Conservation (phyloP, 73 alveolate species). For the Uronychia binucleata region DNA sequence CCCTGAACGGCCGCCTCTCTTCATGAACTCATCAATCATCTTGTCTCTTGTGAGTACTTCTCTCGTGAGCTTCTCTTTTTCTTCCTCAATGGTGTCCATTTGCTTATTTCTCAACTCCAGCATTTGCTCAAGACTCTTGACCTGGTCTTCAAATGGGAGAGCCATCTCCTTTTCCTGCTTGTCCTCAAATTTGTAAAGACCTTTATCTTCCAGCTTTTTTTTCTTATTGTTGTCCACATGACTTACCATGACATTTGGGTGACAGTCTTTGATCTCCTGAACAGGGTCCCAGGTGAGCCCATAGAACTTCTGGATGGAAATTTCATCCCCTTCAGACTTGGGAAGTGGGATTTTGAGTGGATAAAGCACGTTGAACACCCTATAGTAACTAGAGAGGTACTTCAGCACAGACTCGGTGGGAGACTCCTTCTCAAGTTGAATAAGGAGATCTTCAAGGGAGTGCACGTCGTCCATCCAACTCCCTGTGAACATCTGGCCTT, state of each 20-base stretch:
- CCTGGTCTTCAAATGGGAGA: background rate
- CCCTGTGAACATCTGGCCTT: background rate
- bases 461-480: background rate
- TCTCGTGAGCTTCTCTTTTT: background rate
- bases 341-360: background rate
- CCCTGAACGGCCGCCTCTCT: background rate
- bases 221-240: background rate
- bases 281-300: background rate
- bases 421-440: background rate
- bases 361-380: background rate
- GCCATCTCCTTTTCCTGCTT: background rate
- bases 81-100: background rate
- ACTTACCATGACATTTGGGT: background rate
- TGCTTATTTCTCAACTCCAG: background rate
- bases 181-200: background rate
- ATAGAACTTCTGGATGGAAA: background rate
- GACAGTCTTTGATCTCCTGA: background rate
- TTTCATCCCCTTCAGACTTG: background rate
- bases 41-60: background rate
- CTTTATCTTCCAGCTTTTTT: background rate
- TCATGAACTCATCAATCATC: background rate
- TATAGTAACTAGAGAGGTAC: background rate
- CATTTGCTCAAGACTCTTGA: constrained; percentile 3
- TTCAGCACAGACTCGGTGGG: background rate
- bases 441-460: background rate